These are phyloP conservation scores for Capronia epimyces DNA, from an alignment of 2,329 filamentous ascomycete species.

Conservation along the genomic window DNA sequence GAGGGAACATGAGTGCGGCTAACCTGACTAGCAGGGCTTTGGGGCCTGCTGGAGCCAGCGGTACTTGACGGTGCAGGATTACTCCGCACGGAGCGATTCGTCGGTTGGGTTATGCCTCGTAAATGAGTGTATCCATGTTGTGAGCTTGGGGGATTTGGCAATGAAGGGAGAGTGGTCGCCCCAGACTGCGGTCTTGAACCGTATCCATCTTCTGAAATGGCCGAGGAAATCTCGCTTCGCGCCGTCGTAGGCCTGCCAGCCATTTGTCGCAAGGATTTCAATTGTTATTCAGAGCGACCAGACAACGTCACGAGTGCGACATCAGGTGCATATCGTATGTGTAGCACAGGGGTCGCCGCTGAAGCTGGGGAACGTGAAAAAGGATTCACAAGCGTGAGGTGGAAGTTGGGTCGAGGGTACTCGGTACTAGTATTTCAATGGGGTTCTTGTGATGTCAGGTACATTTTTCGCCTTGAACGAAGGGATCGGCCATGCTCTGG, in stretches of 20 bases:
- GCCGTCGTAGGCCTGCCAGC: conserved; percentile 25
- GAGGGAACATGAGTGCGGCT: conserved; percentile 86
- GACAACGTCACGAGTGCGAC: conserved; percentile 23
- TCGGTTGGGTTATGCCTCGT: conserved; percentile 25
- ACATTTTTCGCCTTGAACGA: neutral
- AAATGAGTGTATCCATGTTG: conserved; percentile 28
- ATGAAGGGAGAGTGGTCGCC: conserved; percentile 14
- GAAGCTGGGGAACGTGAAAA: conserved; percentile 5
- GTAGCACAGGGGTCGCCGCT: conserved; percentile 13
- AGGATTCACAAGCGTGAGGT: conserved; percentile 1
- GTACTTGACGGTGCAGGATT: conserved; percentile 37
- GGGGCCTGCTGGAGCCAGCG: conserved; percentile 47
- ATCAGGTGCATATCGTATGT: conserved; percentile 16
- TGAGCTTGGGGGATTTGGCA: conserved; percentile 22
- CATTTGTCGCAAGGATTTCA: conserved; percentile 15
- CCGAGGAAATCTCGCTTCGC: conserved; percentile 30
- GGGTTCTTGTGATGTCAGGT: neutral
- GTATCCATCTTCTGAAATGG: conserved; percentile 30
- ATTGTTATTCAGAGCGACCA: neutral
- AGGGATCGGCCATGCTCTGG: conserved; percentile 13
- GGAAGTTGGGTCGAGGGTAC: neutral
- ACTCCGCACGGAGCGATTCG: conserved; percentile 24
- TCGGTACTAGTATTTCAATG: neutral
- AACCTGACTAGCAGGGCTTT: conserved; percentile 57
- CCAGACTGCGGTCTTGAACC: conserved; percentile 23